phyloP scores from a whole-genome alignment of 2,329 filamentous ascomycete species.

The Diplodia seriata region DNA sequence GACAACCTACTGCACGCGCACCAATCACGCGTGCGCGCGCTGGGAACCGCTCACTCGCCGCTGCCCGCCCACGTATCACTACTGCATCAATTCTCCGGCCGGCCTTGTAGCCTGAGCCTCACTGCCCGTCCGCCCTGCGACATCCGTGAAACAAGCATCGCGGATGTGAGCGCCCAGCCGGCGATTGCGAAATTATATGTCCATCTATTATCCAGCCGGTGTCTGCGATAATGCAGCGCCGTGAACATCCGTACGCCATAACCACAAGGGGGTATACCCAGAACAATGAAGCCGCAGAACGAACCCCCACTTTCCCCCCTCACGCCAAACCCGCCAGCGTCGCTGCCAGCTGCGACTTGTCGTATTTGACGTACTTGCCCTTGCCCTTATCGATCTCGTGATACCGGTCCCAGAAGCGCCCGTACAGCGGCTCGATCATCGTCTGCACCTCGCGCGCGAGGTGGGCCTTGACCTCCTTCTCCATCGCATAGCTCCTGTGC shows the following conservation, averaged over 20 bases:
- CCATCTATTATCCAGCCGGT: slow-evolving; percentile 10
- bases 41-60: background rate
- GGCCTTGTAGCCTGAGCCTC: slow-evolving; percentile 14
- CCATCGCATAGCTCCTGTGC: slow-evolving; percentile 87
- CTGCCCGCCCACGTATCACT: slow-evolving; percentile 25
- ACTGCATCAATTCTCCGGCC: slow-evolving; percentile 11
- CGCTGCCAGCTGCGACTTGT: slow-evolving; percentile 79
- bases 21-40: slow-evolving; percentile 29
- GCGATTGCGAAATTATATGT: slow-evolving; percentile 19
- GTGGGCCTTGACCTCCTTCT: slow-evolving; percentile 82
- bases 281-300: slow-evolving; percentile 34
- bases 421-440: slow-evolving; percentile 93
- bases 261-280: slow-evolving; percentile 31
- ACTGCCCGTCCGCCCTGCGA: background rate
- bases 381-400: slow-evolving; percentile 98
- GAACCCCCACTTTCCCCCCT: slow-evolving; percentile 34
- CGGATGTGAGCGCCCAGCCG: background rate
- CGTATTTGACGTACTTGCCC: slow-evolving; percentile 98
- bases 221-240: background rate
- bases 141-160: slow-evolving; percentile 26
- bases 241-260: slow-evolving; percentile 28
- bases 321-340: slow-evolving; percentile 58
- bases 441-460: slow-evolving; percentile 85
- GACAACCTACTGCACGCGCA: slow-evolving; percentile 15
- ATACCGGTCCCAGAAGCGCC: slow-evolving; percentile 95